Evolutionary conservation across 2,329 filamentous ascomycete genomes (phyloP), one percentile per base, ranked within the genome.

Genomic region (Zymoseptoria tritici): DNA sequence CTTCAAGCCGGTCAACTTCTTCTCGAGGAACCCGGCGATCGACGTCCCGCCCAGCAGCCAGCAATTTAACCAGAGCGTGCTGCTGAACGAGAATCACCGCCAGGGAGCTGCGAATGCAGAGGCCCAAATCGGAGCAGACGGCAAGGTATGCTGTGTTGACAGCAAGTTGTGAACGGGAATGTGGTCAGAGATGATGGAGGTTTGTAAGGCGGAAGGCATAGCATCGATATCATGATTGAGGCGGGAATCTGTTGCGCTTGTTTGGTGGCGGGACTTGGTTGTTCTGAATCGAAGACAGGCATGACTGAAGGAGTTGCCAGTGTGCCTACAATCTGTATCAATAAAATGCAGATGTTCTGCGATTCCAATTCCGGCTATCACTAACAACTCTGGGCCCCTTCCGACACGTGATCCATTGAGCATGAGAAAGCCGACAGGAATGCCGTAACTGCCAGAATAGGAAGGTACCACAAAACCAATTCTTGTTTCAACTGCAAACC

Each of bases 1-100:
- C 57, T 71, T 85, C 61, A 81, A 83, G 64, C 82, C 83, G 0
- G 36, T 46, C 36, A 46, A 46, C 16, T 46, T 85, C 74, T 84
- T 84, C 62, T 74, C 78, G 36, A 80, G 77, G 72, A 85, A 85
- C 57, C 83, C 83, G 2, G 82, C 81, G 19, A 70, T 85, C 4
- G 83, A 84, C 75, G 83, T 85, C 6, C 82, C 83, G 19, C 65
- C 64, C 9, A 77, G 77, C 59, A 76, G 77, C 60, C 79, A 81
- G 68, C 70, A 68, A 24, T 77, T 79, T 60, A 81, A 81, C 60
- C 73, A 76, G 70, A 72, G 69, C 51, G 72, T 70, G 2, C 55
- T 73, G 52, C 49, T 73, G 29, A 65, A 64, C 46, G 68, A 62
- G 57, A 57, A 62, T 36, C 57, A 62, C 29, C 60, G 49, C 20